A percentile compares a stretch with the other conserved stretches of the same genome.
These are phyloP conservation scores for Aaosphaeria arxii DNA, from an alignment of 2,329 filamentous ascomycete species.

Conservation along the genomic window DNA sequence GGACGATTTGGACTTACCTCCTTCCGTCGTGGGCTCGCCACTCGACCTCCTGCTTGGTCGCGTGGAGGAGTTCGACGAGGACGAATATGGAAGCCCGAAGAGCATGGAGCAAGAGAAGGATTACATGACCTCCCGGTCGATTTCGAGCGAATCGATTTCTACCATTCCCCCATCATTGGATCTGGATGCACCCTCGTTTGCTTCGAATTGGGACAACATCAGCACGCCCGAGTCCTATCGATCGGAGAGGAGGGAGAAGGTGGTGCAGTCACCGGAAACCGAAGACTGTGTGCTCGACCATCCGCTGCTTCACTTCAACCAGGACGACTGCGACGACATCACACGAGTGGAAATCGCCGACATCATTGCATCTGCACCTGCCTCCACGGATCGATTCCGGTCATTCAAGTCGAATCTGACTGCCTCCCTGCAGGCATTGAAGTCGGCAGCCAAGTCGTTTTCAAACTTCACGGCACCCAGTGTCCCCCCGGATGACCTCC, in stretches of 20 bases:
- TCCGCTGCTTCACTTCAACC: constrained; percentile 49
- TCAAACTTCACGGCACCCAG: constrained; percentile 55
- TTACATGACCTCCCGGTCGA: constrained; percentile 42
- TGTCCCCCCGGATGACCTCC: constrained; percentile 57
- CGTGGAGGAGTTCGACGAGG: constrained; percentile 45
- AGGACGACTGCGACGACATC: constrained; percentile 30
- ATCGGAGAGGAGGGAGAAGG: constrained; percentile 43
- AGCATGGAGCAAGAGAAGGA: constrained; percentile 46
- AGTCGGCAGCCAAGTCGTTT: constrained; percentile 59
- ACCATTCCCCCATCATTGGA: constrained; percentile 45
- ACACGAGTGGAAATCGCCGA: constrained; percentile 28
- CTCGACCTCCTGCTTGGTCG: constrained; percentile 57
- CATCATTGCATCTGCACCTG: constrained; percentile 15
- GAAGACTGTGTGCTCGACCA: constrained; percentile 58
- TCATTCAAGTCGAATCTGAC: constrained; percentile 64
- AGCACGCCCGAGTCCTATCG: constrained; percentile 33
- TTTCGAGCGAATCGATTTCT: constrained; percentile 58
- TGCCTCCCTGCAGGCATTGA: constrained; percentile 59
- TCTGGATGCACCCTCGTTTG: constrained; percentile 45
- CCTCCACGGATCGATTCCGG: constrained; percentile 37
- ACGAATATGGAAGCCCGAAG: constrained; percentile 38
- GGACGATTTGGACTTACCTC: constrained; percentile 40
- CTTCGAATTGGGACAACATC: constrained; percentile 40
- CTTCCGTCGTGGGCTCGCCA: constrained; percentile 43
- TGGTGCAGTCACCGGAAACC: constrained; percentile 45